A percentile compares a stretch with the other conserved stretches of the same genome.
These are phyloP conservation scores for Ganoderma lingzhi DNA, from an alignment of 1,284 basidiomycete genomes.

Conservation along the genomic window DNA sequence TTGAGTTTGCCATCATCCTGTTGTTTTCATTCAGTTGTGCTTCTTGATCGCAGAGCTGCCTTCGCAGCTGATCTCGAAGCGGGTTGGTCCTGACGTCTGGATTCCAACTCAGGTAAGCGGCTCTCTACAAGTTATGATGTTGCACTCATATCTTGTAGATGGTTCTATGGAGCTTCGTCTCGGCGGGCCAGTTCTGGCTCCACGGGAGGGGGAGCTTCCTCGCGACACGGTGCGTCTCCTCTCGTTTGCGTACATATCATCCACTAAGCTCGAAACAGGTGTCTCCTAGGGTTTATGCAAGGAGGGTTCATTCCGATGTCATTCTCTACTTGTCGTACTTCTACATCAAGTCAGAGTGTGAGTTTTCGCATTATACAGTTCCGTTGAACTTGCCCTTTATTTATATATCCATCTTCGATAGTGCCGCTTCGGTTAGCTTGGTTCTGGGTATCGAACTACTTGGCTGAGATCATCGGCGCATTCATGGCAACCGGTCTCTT, in stretches of 20 bases:
- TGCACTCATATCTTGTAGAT: slow-evolving; percentile 46
- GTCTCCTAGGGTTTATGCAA: slow-evolving; percentile 57
- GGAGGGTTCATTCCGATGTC: slow-evolving; percentile 71
- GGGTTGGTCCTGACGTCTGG: slow-evolving; percentile 76
- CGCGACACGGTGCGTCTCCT: slow-evolving; percentile 38
- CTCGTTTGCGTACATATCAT: slow-evolving; percentile 46
- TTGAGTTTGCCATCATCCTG: neutral
- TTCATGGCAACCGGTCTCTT: slow-evolving; percentile 74
- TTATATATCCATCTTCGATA: slow-evolving; percentile 8
- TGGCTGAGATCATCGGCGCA: slow-evolving; percentile 59
- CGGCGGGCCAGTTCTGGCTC: slow-evolving; percentile 71
- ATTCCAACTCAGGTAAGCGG: slow-evolving; percentile 66
- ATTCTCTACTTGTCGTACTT: slow-evolving; percentile 77
- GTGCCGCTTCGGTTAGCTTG: slow-evolving; percentile 70
- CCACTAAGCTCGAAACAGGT: slow-evolving; percentile 24
- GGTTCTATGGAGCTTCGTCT: slow-evolving; percentile 63
- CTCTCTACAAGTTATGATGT: neutral
- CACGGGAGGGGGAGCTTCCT: slow-evolving; percentile 64
- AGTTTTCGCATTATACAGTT: slow-evolving; percentile 13
- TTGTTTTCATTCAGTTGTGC: slow-evolving; percentile 52
- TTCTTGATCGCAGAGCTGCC: slow-evolving; percentile 73
- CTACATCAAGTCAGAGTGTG: slow-evolving; percentile 68
- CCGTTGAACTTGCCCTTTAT: neutral
- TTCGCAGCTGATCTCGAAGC: slow-evolving; percentile 78
- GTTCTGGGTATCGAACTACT: slow-evolving; percentile 72